Evolutionary conservation across 345 rosid species (phyloP).

Genomic region (Camelina neglecta): DNA sequence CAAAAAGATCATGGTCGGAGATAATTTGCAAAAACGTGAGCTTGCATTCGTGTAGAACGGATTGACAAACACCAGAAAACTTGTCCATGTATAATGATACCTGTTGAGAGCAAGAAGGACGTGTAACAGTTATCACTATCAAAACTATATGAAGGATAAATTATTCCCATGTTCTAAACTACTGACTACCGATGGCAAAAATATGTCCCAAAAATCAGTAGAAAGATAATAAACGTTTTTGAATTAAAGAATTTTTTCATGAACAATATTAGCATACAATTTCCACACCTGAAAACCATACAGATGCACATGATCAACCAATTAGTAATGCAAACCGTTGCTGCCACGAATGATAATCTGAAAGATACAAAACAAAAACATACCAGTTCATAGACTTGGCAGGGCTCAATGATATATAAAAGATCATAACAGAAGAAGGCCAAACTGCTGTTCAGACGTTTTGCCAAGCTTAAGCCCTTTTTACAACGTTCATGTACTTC

Average conservation of each 20-base stretch:
- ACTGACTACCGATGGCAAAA: slow-evolving; percentile 14
- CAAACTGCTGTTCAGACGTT: slow-evolving; percentile 94
- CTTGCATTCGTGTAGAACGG: slow-evolving; percentile 95
- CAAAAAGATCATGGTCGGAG: slow-evolving; percentile 98
- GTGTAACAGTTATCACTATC: slow-evolving; percentile 10
- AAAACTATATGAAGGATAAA: slow-evolving; percentile 10
- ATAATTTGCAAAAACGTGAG: slow-evolving; percentile 92
- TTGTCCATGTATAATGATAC: slow-evolving; percentile 98
- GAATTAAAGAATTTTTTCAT: background rate
- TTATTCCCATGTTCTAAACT: slow-evolving; percentile 26
- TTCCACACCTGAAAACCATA: slow-evolving; percentile 12
- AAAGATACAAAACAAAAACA: slow-evolving; percentile 36
- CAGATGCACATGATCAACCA: slow-evolving; percentile 26
- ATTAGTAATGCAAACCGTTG: slow-evolving; percentile 27
- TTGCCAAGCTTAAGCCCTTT: slow-evolving; percentile 95
- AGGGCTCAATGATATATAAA: slow-evolving; percentile 89
- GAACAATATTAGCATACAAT: slow-evolving; percentile 22
- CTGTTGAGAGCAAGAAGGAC: slow-evolving; percentile 50
- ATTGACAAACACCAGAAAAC: slow-evolving; percentile 98
- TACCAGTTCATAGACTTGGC: slow-evolving; percentile 98
- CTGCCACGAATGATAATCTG: slow-evolving; percentile 16
- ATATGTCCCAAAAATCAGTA: slow-evolving; percentile 21
- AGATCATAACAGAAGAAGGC: slow-evolving; percentile 99
- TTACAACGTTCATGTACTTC: slow-evolving; percentile 99
- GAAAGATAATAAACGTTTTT: slow-evolving; percentile 23